Base-by-base conservation (phyloP, 495 filamentous ascomycete species). In the Peziza echinospora region DNA sequence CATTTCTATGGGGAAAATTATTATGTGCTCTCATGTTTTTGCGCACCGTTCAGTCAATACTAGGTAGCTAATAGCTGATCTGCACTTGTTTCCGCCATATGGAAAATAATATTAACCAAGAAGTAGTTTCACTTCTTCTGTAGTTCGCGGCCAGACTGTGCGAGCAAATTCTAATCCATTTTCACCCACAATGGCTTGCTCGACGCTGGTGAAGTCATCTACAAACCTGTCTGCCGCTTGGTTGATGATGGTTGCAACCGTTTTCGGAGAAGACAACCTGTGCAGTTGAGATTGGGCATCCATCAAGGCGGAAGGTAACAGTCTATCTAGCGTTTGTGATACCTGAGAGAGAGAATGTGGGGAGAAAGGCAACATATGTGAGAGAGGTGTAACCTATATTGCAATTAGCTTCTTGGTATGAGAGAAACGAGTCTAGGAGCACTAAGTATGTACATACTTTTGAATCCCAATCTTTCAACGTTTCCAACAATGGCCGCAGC, bases 261-360 rank as follows among this genome's bases (percentile, higher is more conserved):
- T 65, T 49, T 64, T 70, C 5, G 78, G 67, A 47, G 78, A 82
- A 49, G 75, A 73, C 10, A 96, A 62, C 10, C 69, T 65, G 51
- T 78, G 78, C 40, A 97, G 60, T 47, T 84, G 79, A 49, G 89
- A 76, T 47, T 77, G 71, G 3, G 86, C 84, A 59, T 97, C 89
- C 72, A 93, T 89, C 16, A 93, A 63, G 7, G 87, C 89, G 7
- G 82, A 87, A 0, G 86, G 85, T 19, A 97, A 69, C 63, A 93
- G 96, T 51, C 82, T 77, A 60, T 97, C 91, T 3, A 97, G 72
- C 22, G 72, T 70, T 54, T 91, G 82, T 55, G 78, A 79, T 5
- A 77, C 76, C 26, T 64, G 59, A 10, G 69, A 63, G 21, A 94
- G 68, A 3, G 71, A 61, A 10, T 71, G 65, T 0, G 76, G 71